phyloP scores from a whole-genome alignment of 805 yeast genomes.

The Sugiyamaella smithiae region DNA sequence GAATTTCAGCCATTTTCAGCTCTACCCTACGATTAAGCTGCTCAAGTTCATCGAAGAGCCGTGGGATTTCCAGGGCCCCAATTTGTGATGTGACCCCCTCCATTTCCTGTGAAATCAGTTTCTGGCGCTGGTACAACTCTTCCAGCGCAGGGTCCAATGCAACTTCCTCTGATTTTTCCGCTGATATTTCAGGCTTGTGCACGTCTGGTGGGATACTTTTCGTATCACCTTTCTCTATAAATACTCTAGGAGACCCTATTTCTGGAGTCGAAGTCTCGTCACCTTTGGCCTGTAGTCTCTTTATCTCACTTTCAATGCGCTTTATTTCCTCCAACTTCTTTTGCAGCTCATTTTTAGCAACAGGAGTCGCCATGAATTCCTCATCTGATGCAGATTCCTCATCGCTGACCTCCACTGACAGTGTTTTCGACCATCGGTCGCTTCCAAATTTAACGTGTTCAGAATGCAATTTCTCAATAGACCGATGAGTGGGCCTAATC shows the following conservation, averaged over 20 bases:
- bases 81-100: background rate
- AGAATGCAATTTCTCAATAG: background rate
- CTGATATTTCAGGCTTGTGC: no score
- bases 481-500: background rate
- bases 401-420: conserved; percentile 23
- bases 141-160: no score
- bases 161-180: no score
- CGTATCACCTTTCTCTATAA: background rate
- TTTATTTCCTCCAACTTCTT: conserved; percentile 21
- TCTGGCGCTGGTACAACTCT: conserved; percentile 5
- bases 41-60: background rate
- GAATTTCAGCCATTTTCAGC: background rate
- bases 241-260: background rate
- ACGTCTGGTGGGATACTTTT: no score
- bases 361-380: conserved; percentile 19
- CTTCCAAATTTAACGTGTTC: conserved; percentile 20
- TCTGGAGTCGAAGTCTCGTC: conserved; percentile 1
- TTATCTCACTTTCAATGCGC: conserved; percentile 15
- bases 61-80: background rate
- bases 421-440: conserved; percentile 24
- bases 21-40: background rate
- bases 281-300: conserved; percentile 12
- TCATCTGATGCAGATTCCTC: conserved; percentile 11
- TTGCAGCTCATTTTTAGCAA: conserved; percentile 16
- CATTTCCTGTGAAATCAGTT: background rate